A percentile compares a stretch with the other conserved stretches of the same genome.
Conservation (phyloP, 805 yeast species). For the Hanseniaspora lachancei region DNA sequence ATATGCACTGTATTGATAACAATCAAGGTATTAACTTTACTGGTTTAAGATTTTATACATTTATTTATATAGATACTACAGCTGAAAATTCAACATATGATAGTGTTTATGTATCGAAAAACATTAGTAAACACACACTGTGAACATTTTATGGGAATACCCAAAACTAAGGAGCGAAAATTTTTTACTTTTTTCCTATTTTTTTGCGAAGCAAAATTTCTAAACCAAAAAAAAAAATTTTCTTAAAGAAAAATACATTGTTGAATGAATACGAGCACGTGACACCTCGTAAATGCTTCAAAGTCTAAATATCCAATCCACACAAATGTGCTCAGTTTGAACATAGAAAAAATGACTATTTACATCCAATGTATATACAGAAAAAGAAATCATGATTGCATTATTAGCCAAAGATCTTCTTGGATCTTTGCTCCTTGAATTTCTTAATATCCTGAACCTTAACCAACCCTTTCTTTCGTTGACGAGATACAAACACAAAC, state of each 20-base stretch:
- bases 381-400: not conserved
- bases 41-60: too few relatives aligned
- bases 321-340: not conserved
- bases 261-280: too few relatives aligned
- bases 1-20: too few relatives aligned
- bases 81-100: too few relatives aligned
- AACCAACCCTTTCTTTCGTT: slow-evolving; percentile 21
- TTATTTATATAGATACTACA: too few relatives aligned
- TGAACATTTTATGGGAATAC: not conserved
- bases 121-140: not conserved
- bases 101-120: not conserved
- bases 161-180: not conserved
- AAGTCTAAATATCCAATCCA: not conserved
- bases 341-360: not conserved
- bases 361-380: not conserved
- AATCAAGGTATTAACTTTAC: too few relatives aligned
- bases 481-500: slow-evolving; percentile 36
- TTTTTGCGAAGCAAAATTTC: not conserved
- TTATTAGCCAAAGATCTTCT: slow-evolving; percentile 5
- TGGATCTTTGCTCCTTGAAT: slow-evolving; percentile 35
- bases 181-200: not conserved
- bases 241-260: too few relatives aligned
- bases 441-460: slow-evolving; percentile 24
- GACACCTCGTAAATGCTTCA: not conserved
- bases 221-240: too few relatives aligned